Evolutionary conservation across 331 rosid genomes (phyloP).

Genomic region (Pyrus hybrid): DNA sequence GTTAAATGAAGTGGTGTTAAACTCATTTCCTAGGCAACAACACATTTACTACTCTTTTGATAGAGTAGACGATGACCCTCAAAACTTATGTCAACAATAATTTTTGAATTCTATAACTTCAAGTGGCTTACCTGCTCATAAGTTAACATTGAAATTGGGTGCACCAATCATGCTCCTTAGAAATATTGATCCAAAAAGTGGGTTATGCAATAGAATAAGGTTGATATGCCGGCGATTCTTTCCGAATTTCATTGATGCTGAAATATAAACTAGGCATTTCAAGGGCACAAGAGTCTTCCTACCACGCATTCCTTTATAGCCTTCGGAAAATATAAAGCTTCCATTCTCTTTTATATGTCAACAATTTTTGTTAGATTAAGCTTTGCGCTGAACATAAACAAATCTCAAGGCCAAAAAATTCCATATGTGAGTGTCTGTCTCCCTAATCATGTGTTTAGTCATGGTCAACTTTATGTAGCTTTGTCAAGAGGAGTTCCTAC

Average conservation of each 20-base stretch:
- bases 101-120: not conserved
- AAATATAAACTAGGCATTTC: not conserved
- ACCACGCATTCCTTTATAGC: not conserved
- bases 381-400: constrained; percentile 1
- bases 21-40: not conserved
- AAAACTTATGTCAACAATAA: not conserved
- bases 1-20: not conserved
- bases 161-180: not conserved
- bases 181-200: not conserved
- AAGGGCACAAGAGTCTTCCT: not conserved
- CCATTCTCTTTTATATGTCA: no score
- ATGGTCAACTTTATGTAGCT: not conserved
- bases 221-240: not conserved
- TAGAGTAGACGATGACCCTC: not conserved
- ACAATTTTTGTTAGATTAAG: not conserved
- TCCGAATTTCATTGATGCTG: not conserved
- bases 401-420: constrained; percentile 9
- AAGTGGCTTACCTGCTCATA: not conserved
- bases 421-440: not conserved
- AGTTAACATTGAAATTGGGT: not conserved
- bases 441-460: not conserved
- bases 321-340: not conserved
- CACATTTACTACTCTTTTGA: not conserved
- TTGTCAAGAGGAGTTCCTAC: not conserved
- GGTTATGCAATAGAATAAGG: constrained; percentile 4